A percentile compares a stretch with the other conserved stretches of the same genome.
These are phyloP conservation scores for Thermomyces lanuginosus DNA, from an alignment of 2,329 filamentous ascomycete species.

Conservation along the genomic window DNA sequence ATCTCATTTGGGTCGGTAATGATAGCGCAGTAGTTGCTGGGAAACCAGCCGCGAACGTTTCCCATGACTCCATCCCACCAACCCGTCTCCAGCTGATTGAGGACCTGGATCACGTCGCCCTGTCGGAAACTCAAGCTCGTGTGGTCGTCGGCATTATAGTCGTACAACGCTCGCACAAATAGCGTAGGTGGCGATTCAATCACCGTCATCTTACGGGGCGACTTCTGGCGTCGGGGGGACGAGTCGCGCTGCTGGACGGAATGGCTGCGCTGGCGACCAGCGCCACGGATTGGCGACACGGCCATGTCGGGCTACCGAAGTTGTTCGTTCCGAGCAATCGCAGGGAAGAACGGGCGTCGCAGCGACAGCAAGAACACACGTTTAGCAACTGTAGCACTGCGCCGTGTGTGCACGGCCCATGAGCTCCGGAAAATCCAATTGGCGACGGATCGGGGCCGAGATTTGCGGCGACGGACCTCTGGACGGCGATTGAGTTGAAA, in stretches of 20 bases:
- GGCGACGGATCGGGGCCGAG: too few relatives aligned
- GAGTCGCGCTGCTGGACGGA: slow-evolving; percentile 13
- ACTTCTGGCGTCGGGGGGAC: slow-evolving; percentile 12
- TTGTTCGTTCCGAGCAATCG: too few relatives aligned
- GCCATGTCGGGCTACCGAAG: slow-evolving; percentile 17
- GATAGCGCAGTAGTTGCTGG: slow-evolving; percentile 93
- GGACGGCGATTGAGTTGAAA: too few relatives aligned
- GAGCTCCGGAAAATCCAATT: too few relatives aligned
- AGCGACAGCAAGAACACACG: slow-evolving; percentile 16
- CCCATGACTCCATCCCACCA: slow-evolving; percentile 99
- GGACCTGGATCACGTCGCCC: slow-evolving; percentile 94
- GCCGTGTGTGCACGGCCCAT: too few relatives aligned
- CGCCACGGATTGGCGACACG: slow-evolving; percentile 14
- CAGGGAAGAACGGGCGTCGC: slow-evolving; percentile 24
- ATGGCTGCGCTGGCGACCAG: slow-evolving; percentile 17
- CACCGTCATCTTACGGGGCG: slow-evolving; percentile 22
- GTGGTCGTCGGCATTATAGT: slow-evolving; percentile 93
- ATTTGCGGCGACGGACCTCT: too few relatives aligned
- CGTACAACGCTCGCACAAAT: slow-evolving; percentile 90
- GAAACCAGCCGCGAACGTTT: slow-evolving; percentile 93
- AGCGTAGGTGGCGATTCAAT: slow-evolving; percentile 36
- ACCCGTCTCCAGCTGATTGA: slow-evolving; percentile 92
- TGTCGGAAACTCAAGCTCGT: slow-evolving; percentile 94
- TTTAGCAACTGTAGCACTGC: slow-evolving; percentile 20
- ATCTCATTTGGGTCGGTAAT: slow-evolving; percentile 62